Base-by-base conservation (phyloP, 345 rosid genomes). In the Lagerstroemia speciosa region DNA sequence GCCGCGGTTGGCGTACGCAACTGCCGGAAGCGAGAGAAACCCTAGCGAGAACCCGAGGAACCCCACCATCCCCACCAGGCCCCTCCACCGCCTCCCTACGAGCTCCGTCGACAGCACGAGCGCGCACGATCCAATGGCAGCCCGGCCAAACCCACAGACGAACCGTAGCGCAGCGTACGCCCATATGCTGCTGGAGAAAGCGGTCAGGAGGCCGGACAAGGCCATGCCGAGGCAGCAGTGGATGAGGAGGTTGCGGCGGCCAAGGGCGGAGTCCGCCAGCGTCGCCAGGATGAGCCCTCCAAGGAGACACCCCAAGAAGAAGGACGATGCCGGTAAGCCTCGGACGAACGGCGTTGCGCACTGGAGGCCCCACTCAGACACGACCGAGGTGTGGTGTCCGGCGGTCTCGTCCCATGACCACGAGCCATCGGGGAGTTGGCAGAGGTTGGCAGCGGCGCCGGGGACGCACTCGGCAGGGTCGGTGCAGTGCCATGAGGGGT, bases 291-390 rank as follows among this genome's bases (percentile, higher is more conserved):
- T 27, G 40, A 86, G n/a, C 12, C 91, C 91, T 0, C 94, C 91
- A 22, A 80, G 37, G 2, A 88, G 58, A 74, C 86, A 86, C 2
- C 94, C 91, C 62, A 77, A 45, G 80, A 83, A 84, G 80, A 84
- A 88, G 5, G 86, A 78, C 0, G 89, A 81, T 8, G 89, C 83
- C 0, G 94, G 94, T 2, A 88, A 77, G 65, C 86, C 89, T 22
- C 52, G 81, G 69, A 84, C 36, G 58, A 82, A 27, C 3, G 86
- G 55, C 62, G 65, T 77, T 1, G 86, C 69, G 30, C 91, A 81
- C 52, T 84, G 78, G 10, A 88, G 86, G 2, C 58, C 43, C 87
- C 86, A 88, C 57, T 88, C 86, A 0, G 91, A 84, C n/a, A 88
- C 74, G 30, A 83, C 72, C 30, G 91, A 77, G 0, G 72, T 70